Evolutionary conservation across 2,329 filamentous ascomycete genomes (phyloP).

Genomic region (Pseudogymnoascus sp.): DNA sequence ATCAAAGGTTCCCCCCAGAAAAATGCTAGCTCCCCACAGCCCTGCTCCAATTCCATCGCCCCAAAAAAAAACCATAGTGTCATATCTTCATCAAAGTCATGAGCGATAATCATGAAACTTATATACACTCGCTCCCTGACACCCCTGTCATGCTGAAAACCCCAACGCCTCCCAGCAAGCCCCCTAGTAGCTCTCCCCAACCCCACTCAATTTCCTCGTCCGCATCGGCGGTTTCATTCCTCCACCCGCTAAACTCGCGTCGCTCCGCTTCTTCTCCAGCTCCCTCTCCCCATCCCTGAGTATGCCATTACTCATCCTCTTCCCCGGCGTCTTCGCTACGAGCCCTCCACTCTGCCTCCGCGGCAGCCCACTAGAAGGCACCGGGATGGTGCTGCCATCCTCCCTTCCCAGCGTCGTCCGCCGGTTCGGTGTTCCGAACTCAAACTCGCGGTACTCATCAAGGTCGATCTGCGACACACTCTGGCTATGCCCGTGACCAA

Average conservation of each 20-base stretch:
- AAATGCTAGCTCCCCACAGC: not conserved
- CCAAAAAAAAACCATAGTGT: slow-evolving; percentile 6
- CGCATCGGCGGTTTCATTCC: slow-evolving; percentile 23
- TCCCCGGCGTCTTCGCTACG: slow-evolving; percentile 21
- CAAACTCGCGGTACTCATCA: slow-evolving; percentile 23
- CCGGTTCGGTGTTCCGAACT: slow-evolving; percentile 36
- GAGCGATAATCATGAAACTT: slow-evolving; percentile 6
- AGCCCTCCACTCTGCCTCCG: slow-evolving; percentile 42
- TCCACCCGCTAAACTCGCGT: slow-evolving; percentile 15
- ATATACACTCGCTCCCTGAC: not conserved
- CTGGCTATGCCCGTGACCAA: slow-evolving; percentile 29
- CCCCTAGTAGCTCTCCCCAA: slow-evolving; percentile 48
- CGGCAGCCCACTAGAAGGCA: slow-evolving; percentile 36
- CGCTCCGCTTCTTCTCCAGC: slow-evolving; percentile 15
- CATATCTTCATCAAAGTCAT: slow-evolving; percentile 10
- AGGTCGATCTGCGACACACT: slow-evolving; percentile 28
- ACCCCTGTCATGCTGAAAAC: slow-evolving; percentile 4
- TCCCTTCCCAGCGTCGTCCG: slow-evolving; percentile 36
- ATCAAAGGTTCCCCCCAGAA: not conserved
- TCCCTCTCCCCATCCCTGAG: slow-evolving; percentile 17
- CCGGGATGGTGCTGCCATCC: slow-evolving; percentile 39
- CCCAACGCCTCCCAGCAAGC: not conserved
- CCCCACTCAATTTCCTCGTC: slow-evolving; percentile 41
- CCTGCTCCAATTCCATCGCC: slow-evolving; percentile 6
- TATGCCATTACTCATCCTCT: slow-evolving; percentile 25